Conservation (phyloP, 202 grass and related monocot genomes). For the Musa balbisiana region DNA sequence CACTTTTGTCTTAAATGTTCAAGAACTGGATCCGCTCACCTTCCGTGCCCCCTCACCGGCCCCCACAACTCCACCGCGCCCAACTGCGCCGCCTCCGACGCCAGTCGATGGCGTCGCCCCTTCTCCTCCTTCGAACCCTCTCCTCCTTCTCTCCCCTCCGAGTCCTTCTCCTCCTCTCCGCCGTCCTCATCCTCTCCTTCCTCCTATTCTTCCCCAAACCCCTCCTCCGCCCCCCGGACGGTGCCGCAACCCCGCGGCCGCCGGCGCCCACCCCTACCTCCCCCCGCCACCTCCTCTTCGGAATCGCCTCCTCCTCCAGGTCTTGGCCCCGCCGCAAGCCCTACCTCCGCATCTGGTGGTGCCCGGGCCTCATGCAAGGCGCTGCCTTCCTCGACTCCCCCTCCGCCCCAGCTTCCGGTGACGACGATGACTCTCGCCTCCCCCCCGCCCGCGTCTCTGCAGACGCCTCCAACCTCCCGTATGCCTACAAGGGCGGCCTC, state of each 20-base stretch:
- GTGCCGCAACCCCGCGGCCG: background rate
- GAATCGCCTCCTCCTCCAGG: constrained; percentile 30
- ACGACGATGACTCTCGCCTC: constrained; percentile 21
- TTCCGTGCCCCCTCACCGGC: background rate
- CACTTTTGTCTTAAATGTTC: too few relatives aligned
- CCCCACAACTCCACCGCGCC: background rate
- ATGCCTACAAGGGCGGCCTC: constrained; percentile 51
- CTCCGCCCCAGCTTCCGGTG: background rate
- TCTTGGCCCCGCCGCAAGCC: constrained; percentile 14
- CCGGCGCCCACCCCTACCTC: constrained; percentile 23
- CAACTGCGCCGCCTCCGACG: background rate
- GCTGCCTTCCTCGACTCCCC: constrained; percentile 60
- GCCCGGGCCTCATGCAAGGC: constrained; percentile 31
- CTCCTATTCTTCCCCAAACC: background rate
- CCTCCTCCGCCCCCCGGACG: background rate
- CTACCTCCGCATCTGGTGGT: constrained; percentile 72
- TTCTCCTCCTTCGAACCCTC: background rate
- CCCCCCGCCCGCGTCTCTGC: constrained; percentile 35
- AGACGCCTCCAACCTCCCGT: constrained; percentile 64
- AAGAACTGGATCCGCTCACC: background rate
- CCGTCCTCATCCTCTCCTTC: constrained; percentile 18
- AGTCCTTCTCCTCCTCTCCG: constrained; percentile 23
- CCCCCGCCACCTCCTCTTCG: constrained; percentile 41
- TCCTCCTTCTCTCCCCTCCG: constrained; percentile 1
- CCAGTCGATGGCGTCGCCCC: background rate